A percentile compares a stretch with the other conserved stretches of the same genome.
Evolutionary conservation across 192 early-diverging fungal genomes (phyloP).

Genomic region (Coemansia sp.): DNA sequence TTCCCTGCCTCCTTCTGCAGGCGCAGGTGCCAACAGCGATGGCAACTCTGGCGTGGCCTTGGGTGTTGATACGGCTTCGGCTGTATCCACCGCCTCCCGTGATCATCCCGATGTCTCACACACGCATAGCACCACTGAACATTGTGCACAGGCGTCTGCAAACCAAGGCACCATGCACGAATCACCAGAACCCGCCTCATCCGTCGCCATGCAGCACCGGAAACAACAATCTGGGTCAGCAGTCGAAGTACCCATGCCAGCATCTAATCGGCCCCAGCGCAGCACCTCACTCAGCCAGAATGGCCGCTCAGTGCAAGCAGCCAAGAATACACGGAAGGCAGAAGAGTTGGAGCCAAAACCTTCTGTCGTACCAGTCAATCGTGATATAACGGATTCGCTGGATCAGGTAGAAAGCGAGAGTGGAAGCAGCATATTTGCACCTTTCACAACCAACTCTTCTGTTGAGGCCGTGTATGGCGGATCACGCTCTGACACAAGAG

Average conservation of each 20-base stretch:
- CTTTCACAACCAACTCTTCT: constrained; percentile 40
- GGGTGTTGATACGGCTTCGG: background rate
- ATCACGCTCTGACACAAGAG: constrained; percentile 31
- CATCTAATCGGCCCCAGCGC: background rate
- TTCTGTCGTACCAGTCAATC: background rate
- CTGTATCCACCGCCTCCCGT: background rate
- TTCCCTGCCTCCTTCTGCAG: background rate
- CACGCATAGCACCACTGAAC: background rate
- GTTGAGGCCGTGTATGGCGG: constrained; percentile 54
- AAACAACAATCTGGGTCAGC: constrained; percentile 2
- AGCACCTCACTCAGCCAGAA: background rate
- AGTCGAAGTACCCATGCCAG: background rate
- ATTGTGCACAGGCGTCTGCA: background rate
- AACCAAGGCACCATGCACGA: background rate
- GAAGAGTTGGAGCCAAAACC: background rate
- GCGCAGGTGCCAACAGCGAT: background rate
- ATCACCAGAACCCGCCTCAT: background rate
- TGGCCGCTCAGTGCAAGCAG: background rate
- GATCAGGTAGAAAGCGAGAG: constrained; percentile 14
- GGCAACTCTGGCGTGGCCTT: background rate
- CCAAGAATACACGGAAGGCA: background rate
- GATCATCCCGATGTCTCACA: background rate
- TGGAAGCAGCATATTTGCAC: constrained; percentile 8
- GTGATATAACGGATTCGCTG: background rate
- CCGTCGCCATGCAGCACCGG: constrained; percentile 2